Conservation (phyloP, 805 yeast species). For the Osmozyma mogii region DNA sequence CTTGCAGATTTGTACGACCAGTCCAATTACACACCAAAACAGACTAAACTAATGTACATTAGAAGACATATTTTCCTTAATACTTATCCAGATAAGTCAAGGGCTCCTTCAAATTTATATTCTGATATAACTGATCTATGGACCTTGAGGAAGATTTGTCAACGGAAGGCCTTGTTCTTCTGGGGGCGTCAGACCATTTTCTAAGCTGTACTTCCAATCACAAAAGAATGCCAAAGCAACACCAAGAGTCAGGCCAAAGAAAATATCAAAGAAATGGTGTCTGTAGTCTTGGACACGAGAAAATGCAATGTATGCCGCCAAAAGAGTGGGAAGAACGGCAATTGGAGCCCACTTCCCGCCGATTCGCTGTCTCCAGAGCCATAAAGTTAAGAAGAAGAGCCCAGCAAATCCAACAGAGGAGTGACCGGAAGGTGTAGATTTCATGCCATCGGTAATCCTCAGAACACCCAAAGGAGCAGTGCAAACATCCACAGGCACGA, state of each 20-base stretch:
- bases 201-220: slow-evolving; percentile 1
- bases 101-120: no score
- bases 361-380: slow-evolving; percentile 14
- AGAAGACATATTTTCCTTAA: no score
- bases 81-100: no score
- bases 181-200: not conserved
- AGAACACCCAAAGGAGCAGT: slow-evolving; percentile 23
- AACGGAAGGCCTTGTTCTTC: not conserved
- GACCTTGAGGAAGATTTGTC: not conserved
- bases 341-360: not conserved
- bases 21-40: no score
- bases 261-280: slow-evolving; percentile 27
- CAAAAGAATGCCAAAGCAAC: slow-evolving; percentile 10
- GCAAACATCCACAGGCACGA: slow-evolving; percentile 26
- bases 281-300: slow-evolving; percentile 29
- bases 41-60: no score
- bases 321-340: slow-evolving; percentile 6
- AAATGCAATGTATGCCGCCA: slow-evolving; percentile 25
- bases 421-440: slow-evolving; percentile 36
- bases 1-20: no score
- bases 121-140: no score
- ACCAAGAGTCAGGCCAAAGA: slow-evolving; percentile 23
- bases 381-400: slow-evolving; percentile 22
- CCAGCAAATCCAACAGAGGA: slow-evolving; percentile 30
- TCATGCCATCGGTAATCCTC: slow-evolving; percentile 28